Evolutionary conservation across 768 basidiomycete genomes (phyloP), one percentile per base, ranked within the genome.

Genomic region (Austroboletus eburneus): DNA sequence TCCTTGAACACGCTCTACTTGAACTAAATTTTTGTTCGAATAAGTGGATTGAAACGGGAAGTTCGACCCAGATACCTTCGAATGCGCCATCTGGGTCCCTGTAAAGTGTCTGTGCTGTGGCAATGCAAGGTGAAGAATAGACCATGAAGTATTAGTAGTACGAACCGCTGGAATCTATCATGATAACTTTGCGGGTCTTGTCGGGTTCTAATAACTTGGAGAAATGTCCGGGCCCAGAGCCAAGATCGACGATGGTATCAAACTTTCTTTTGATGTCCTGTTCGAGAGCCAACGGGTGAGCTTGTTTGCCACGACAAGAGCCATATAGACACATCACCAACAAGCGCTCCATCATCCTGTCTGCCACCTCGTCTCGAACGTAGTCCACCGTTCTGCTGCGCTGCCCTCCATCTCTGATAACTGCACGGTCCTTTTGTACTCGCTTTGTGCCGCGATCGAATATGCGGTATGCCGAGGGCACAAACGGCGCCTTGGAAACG

Each of bases 251-350:
- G 18, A 99, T 72, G 2, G 80, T 74, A 39, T 74, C 69, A 58
- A 94, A 96, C 27, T 79, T 84, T 36, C 85, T 78, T 68, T 89
- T 93, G 54, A 99, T 87, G 64, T 99, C 95, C 95, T 98, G 58
- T 22, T 21, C 17, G 29, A 29, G 17, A 40, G 9, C 5, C 20
- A 32, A 9, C 4, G n/a, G 37, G 39, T 55, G 35, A 49, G 47
- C 35, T 34, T 40, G 21, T 39, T 25, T 17, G 22, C 18, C 21
- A 25, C 46, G 40, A 42, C 24, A 36, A 34, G 42, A 25, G 38
- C 3, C 30, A 43, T 41, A 39, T 52, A 34, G 49, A 53, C 35
- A 47, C 44, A 71, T 52, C 60, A 92, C 95, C 72, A 89, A 66
- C 52, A 99, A 79, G 45, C 95, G 76, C 61, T 98, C 95, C 68